A percentile compares a stretch with the other conserved stretches of the same genome.
Evolutionary conservation across 352 stramenopile species (phyloP).

Genomic region (Phytophthora pini): DNA sequence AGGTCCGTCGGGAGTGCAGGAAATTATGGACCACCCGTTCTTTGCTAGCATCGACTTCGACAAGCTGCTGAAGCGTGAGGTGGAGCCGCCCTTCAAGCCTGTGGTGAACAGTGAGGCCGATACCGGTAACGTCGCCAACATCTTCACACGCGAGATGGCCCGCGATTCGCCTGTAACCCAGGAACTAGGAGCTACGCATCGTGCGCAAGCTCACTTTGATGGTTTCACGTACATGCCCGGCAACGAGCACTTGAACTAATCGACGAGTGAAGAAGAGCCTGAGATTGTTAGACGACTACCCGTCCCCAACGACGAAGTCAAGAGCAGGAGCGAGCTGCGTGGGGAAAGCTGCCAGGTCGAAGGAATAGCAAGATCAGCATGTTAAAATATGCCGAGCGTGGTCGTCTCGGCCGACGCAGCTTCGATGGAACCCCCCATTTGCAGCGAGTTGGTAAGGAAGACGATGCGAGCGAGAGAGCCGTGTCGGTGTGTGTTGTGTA

Average conservation of each 20-base stretch:
- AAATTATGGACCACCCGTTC: constrained; percentile 92
- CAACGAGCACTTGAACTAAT: constrained; percentile 60
- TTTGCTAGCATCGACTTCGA: constrained; percentile 90
- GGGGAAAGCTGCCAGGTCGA: constrained; percentile 38
- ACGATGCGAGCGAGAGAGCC: constrained; percentile 46
- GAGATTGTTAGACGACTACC: constrained; percentile 42
- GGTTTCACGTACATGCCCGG: constrained; percentile 94
- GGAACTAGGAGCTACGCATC: constrained; percentile 82
- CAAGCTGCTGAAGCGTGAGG: constrained; percentile 76
- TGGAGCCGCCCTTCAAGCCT: constrained; percentile 90
- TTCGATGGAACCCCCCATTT: constrained; percentile 29
- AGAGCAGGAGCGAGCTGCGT: constrained; percentile 22
- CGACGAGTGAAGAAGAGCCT: constrained; percentile 25
- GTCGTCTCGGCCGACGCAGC: constrained; percentile 18
- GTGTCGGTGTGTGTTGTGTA: constrained; percentile 50
- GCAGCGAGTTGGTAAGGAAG: constrained; percentile 29
- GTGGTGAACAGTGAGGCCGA: constrained; percentile 85
- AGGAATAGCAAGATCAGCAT: constrained; percentile 21
- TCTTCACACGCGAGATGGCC: constrained; percentile 86
- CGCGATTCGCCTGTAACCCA: constrained; percentile 90
- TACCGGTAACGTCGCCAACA: constrained; percentile 88
- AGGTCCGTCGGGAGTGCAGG: constrained; percentile 80
- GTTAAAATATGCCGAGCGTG: constrained; percentile 16
- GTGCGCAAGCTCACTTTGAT: constrained; percentile 91
- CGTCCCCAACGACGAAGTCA: constrained; percentile 30